Evolutionary conservation across 2,329 filamentous ascomycete species (phyloP).

Genomic region (Cladophialophora psammophila): DNA sequence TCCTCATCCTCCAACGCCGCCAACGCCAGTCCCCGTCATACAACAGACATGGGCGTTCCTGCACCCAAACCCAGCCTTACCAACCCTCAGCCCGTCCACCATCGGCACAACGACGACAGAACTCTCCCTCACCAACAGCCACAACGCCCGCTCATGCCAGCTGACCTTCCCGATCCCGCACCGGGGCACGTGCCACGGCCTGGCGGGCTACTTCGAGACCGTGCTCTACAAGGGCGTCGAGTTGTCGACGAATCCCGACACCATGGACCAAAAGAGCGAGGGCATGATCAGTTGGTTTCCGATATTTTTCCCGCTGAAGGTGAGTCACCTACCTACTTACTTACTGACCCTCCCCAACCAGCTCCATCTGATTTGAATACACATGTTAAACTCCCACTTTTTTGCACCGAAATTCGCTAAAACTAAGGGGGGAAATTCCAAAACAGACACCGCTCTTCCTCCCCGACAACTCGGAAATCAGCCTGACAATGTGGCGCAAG

Average conservation of each 20-base stretch:
- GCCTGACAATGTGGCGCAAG: constrained; percentile 93
- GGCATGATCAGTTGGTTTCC: constrained; percentile 99
- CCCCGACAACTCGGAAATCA: constrained; percentile 82
- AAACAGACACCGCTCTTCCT: constrained; percentile 80
- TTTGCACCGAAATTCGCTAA: background rate
- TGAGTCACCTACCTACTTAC: constrained; percentile 45
- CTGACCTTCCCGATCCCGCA: constrained; percentile 79
- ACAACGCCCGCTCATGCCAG: constrained; percentile 83
- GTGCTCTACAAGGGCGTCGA: constrained; percentile 73
- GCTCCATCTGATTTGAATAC: background rate
- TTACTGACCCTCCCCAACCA: background rate
- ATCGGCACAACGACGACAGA: constrained; percentile 40
- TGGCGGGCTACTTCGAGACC: constrained; percentile 95
- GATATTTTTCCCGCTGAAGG: constrained; percentile 96
- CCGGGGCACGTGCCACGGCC: constrained; percentile 84
- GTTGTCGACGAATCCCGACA: constrained; percentile 88
- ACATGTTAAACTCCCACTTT: constrained; percentile 5
- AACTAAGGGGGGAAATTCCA: background rate
- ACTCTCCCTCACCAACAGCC: constrained; percentile 68
- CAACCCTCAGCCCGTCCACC: constrained; percentile 48
- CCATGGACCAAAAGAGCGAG: constrained; percentile 89
- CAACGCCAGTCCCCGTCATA: constrained; percentile 47
- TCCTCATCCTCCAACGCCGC: constrained; percentile 37
- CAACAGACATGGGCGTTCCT: constrained; percentile 56
- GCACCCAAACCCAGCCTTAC: constrained; percentile 44